Base-by-base conservation (phyloP, 2,329 filamentous ascomycete genomes). In the Cercospora sesami region DNA sequence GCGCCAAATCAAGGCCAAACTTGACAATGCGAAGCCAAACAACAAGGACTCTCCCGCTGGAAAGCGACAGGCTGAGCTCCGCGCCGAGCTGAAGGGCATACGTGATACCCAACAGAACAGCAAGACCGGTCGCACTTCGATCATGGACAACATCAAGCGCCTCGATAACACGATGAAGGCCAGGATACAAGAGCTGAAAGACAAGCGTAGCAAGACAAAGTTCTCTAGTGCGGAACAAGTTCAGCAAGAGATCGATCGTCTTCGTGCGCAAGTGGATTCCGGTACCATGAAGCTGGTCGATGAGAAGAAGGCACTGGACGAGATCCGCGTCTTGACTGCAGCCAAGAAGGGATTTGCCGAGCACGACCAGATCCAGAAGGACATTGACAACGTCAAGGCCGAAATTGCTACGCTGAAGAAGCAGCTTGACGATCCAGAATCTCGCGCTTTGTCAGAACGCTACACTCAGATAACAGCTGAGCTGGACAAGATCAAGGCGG, bases 231-330 rank as follows among this genome's bases (percentile, higher is more conserved):
- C 88, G 64, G 94, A 97, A 67, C 95, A 98, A 71, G 84, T 99
- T 72, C 93, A 98, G 80, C 85, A 86, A 71, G 89, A 95, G 81
- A 95, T 98, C 75, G 86, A 87, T 68, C 85, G 85, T 63, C 88
- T 97, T 64, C 92, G 97, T 73, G 90, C 90, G 81, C 87, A 94
- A 79, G 93, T 98, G 75, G 92, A 96, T 80, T 87, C 89, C 39
- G 94, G 94, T 72, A 91, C 87, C 79, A 94, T 99, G 91, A 96
- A 94, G 83, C 85, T 99, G 62, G 95, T 98, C 10, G 95, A 99
- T 75, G 95, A 98, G 87, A 96, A 93, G 86, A 98, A 97, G 87
- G 90, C 92, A 8, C 86, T 98, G 21, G 83, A 87, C 61, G 93
- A 97, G 76, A 90, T 97, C 75, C 91, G 91, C 60, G 90, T 83